These are phyloP conservation scores for Ogataea angusta DNA, from an alignment of 805 yeast genomes.

Conservation along the genomic window DNA sequence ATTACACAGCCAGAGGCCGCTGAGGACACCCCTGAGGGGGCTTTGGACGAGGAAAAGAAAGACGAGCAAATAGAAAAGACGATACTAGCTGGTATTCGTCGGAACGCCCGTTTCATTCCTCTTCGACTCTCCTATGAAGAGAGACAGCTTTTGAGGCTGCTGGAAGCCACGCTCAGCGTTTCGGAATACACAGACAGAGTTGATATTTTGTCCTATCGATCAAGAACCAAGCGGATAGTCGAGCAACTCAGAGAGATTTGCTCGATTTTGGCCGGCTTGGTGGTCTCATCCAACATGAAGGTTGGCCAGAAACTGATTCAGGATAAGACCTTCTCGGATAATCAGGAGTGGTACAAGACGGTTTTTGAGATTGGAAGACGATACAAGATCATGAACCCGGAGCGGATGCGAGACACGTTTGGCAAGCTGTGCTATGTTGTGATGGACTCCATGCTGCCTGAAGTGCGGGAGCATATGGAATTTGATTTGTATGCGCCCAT, in stretches of 20 bases:
- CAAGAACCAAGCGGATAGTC: slow-evolving; percentile 69
- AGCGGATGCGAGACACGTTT: slow-evolving; percentile 71
- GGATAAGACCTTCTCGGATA: slow-evolving; percentile 63
- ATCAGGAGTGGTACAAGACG: slow-evolving; percentile 68
- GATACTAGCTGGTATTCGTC: slow-evolving; percentile 38
- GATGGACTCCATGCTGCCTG: slow-evolving; percentile 78
- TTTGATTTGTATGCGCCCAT: slow-evolving; percentile 74
- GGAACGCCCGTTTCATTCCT: slow-evolving; percentile 58
- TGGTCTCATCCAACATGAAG: slow-evolving; percentile 73
- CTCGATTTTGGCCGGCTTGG: slow-evolving; percentile 73
- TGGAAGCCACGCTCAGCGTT: slow-evolving; percentile 76
- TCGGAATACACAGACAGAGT: slow-evolving; percentile 79
- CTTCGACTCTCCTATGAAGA: slow-evolving; percentile 65
- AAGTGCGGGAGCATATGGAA: slow-evolving; percentile 66
- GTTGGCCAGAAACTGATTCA: slow-evolving; percentile 62
- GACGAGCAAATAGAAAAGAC: slow-evolving; percentile 12
- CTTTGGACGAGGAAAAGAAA: slow-evolving; percentile 3
- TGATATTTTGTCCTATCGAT: slow-evolving; percentile 62
- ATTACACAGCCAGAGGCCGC: slow-evolving; percentile 12
- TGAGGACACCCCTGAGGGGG: slow-evolving; percentile 19
- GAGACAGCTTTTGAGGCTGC: slow-evolving; percentile 59
- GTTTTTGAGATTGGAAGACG: slow-evolving; percentile 78
- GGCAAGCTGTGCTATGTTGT: slow-evolving; percentile 82
- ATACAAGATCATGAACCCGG: slow-evolving; percentile 82
- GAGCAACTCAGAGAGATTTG: slow-evolving; percentile 73